Base-by-base conservation (phyloP, 2,329 filamentous ascomycete genomes). In the Xylariaceae sp. region DNA sequence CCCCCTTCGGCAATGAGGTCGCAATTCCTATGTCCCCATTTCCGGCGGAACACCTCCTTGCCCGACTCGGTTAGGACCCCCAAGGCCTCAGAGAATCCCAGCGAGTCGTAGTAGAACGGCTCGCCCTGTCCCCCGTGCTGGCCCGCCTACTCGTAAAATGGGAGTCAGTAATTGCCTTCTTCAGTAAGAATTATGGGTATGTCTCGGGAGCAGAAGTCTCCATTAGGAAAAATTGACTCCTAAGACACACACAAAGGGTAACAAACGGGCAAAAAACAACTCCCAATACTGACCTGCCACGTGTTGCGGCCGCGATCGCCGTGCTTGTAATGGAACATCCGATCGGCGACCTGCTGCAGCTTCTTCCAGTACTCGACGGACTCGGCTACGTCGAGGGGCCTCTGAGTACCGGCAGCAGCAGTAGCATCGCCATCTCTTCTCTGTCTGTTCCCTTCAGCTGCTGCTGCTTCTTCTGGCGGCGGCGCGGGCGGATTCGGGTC, bases 21-120 rank as follows among this genome's bases (percentile, higher is more conserved):
- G 63, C 79, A 81, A 45, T 75, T 73, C 9, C 68, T 63, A 57
- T 79, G 75, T 0, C 78, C 78, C 78, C 78, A 80, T 65, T 80
- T 80, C 56, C 74, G 69, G 9, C 67, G 64, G 56, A 70, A 76
- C 7, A 70, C 58, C 29, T 70, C 65, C 48, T 65, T 66, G 4
- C 68, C 73, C 47, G 70, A 65, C 54, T 74, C 68, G 44, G 73
- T 75, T 18, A 71, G 64, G 54, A 75, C 71, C 7, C 61, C 54
- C 7, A 75, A 61, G 0, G 68, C 71, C 29, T 65, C 62, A 6
- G 73, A 63, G 53, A 75, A 74, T 0, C 74, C 76, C 9, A 63
- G 66, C 0, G 64, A 60, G 54, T 78, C 71, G 48, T 75, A 68
- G 57, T 77, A 77, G 51, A 74, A 79, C 0, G 75, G 77, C 52